Percentiles rank a stretch among this genome's conserved stretches.
phyloP scores from a whole-genome alignment of 129 eudicot genomes.

The Flaveria brownii region DNA sequence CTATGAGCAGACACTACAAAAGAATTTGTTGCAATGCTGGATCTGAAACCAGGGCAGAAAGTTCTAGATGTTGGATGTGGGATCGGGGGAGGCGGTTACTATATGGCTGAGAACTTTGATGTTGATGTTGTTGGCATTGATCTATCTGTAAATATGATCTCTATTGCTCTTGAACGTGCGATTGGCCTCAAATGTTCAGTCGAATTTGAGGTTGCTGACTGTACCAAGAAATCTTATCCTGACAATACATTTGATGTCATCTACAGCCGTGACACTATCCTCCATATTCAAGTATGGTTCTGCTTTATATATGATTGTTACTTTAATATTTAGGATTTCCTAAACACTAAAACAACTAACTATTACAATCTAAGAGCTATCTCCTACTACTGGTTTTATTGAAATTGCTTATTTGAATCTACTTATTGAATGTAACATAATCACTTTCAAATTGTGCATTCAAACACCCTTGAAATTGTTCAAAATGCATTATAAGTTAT shows the following conservation, averaged over 20 bases:
- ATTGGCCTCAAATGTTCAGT: slow-evolving; percentile 82
- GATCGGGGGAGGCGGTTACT: slow-evolving; percentile 95
- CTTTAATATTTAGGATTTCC: too few species aligned
- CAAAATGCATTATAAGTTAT: background rate
- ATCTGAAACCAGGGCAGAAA: slow-evolving; percentile 87
- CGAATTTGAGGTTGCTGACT: slow-evolving; percentile 97
- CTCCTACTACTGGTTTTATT: too few species aligned
- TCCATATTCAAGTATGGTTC: slow-evolving; percentile 81
- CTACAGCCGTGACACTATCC: slow-evolving; percentile 96
- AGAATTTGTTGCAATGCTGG: slow-evolving; percentile 80
- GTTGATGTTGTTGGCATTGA: slow-evolving; percentile 92
- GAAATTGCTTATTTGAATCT: too few species aligned
- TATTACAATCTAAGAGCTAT: too few species aligned
- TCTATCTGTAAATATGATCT: slow-evolving; percentile 91
- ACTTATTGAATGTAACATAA: too few species aligned
- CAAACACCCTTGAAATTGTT: background rate
- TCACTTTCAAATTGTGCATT: background rate
- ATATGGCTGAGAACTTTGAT: slow-evolving; percentile 87
- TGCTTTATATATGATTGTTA: background rate
- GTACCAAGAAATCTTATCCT: slow-evolving; percentile 84
- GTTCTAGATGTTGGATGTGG: slow-evolving; percentile 99
- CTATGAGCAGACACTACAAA: slow-evolving; percentile 78
- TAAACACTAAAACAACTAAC: too few species aligned
- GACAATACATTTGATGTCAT: slow-evolving; percentile 85
- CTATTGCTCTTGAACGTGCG: slow-evolving; percentile 90